Evolutionary conservation across 2,329 filamentous ascomycete genomes (phyloP), one percentile per base, ranked within the genome.

Genomic region (Niveomyces coronatus): DNA sequence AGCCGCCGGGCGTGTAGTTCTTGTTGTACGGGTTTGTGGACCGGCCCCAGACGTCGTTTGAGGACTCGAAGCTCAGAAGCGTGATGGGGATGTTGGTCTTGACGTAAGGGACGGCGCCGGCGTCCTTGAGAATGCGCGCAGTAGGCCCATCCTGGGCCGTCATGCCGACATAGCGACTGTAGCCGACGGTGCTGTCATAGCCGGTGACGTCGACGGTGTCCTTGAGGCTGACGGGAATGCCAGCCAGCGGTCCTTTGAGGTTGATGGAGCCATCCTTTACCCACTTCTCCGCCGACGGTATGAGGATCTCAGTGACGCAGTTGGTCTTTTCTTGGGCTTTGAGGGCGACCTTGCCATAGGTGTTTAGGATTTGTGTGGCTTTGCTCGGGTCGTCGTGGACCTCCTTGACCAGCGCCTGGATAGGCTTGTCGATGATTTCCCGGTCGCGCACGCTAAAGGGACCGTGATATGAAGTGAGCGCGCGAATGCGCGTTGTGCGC

Each of bases 21-120:
- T 62, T 61, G 53, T 86, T 87, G 60, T 94, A 85, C 0, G 88
- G 87, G 54, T 94, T 95, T 13, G 72, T 79, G 47, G 74, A 80
- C 22, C 78, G 73, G 8, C 89, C 88, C 85, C 88, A 96, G 15
- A 95, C 66, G 44, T 74, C 72, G 51, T 78, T 78, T 39, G 76
- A 76, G 13, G 82, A 87, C 58, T 94, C 87, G 51, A 94, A 94
- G 41, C 82, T 87, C 28, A 94, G 69, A 2, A 94, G 71, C 0
- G 87, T 94, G 40, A 89, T 82, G 5, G 88, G 89, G 2, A 93
- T 57, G 45, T 91, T 91, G 1, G 88, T 95, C 67, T 95, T 96
- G 46, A 88, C 85, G 54, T 94, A 94, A 0, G 88, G 88, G 2
- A 95, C 71, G 0, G 88, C 87, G 16, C 88, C 84, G 3, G 86